Percentiles rank a stretch among this genome's conserved stretches.
phyloP scores from a whole-genome alignment of 176 grass and related monocot genomes.

The Hordeum marinum region DNA sequence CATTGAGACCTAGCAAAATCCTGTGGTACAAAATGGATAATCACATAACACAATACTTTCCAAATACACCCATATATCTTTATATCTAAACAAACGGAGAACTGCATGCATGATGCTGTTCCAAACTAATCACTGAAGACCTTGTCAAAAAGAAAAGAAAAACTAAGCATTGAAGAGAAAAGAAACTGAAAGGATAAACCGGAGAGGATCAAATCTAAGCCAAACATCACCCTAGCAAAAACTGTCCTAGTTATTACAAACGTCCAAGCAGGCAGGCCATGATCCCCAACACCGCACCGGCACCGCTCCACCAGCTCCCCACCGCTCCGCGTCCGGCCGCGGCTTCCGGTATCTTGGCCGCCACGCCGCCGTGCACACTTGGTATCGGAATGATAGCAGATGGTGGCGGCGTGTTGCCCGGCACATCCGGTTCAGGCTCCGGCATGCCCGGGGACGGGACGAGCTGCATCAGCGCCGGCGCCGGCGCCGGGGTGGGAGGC shows the following conservation, averaged over 20 bases:
- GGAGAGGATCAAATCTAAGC: not conserved
- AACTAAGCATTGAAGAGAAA: not conserved
- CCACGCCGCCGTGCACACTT: slow-evolving; percentile 29
- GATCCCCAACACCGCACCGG: not conserved
- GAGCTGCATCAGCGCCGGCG: not conserved
- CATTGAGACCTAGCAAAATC: not conserved
- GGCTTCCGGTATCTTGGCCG: not conserved
- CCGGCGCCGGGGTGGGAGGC: not conserved
- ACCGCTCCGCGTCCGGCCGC: not conserved
- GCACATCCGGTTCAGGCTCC: not conserved
- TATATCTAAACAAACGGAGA: not conserved
- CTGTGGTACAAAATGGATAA: not conserved
- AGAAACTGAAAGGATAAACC: not conserved
- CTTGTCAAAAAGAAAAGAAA: too few relatives aligned
- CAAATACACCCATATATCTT: not conserved
- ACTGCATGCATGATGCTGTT: not conserved
- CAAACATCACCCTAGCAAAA: not conserved
- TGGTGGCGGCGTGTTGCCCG: not conserved
- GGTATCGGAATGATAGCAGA: slow-evolving; percentile 27
- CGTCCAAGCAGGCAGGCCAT: not conserved
- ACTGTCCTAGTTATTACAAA: slow-evolving; percentile 5
- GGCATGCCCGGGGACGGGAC: slow-evolving; percentile 14
- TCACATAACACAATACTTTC: not conserved
- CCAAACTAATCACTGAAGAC: slow-evolving; percentile 2
- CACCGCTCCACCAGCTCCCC: not conserved